Conservation (phyloP, 306 rosid species). For the Quercus glauca region DNA sequence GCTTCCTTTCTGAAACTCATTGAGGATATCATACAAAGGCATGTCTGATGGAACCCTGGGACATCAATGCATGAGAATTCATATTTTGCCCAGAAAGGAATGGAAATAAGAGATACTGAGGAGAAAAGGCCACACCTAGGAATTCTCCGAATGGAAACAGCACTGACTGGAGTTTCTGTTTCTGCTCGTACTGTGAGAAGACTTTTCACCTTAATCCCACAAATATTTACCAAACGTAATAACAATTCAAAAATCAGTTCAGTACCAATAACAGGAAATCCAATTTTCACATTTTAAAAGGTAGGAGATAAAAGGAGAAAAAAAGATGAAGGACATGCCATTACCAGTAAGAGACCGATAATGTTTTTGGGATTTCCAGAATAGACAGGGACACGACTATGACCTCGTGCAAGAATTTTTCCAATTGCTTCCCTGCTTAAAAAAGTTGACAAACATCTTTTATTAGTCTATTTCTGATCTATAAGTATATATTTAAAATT, state of each 20-base stretch:
- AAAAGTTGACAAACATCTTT: neutral
- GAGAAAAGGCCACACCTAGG: conserved; percentile 58
- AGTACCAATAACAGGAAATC: neutral
- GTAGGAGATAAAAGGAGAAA: neutral
- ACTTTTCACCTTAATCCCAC: conserved; percentile 44
- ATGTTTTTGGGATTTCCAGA: conserved; percentile 47
- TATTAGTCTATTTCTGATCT: neutral
- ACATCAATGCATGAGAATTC: conserved; percentile 21
- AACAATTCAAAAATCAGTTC: conserved; percentile 4
- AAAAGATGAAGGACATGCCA: neutral
- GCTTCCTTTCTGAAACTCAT: conserved; percentile 95
- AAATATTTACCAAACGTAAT: neutral
- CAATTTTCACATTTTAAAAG: neutral
- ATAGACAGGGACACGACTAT: conserved; percentile 49
- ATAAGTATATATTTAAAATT: neutral
- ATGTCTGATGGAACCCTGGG: conserved; percentile 91
- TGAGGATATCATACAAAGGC: conserved; percentile 92
- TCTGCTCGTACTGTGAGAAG: conserved; percentile 55
- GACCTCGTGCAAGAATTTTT: conserved; percentile 63
- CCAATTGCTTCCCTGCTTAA: conserved; percentile 49
- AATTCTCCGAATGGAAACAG: conserved; percentile 87
- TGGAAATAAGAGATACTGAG: conserved; percentile 11
- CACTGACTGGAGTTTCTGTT: conserved; percentile 65
- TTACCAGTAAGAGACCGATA: conserved; percentile 48
- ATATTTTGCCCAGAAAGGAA: conserved; percentile 3